Base-by-base conservation (phyloP, 305 asterid species). In the Withania somnifera region DNA sequence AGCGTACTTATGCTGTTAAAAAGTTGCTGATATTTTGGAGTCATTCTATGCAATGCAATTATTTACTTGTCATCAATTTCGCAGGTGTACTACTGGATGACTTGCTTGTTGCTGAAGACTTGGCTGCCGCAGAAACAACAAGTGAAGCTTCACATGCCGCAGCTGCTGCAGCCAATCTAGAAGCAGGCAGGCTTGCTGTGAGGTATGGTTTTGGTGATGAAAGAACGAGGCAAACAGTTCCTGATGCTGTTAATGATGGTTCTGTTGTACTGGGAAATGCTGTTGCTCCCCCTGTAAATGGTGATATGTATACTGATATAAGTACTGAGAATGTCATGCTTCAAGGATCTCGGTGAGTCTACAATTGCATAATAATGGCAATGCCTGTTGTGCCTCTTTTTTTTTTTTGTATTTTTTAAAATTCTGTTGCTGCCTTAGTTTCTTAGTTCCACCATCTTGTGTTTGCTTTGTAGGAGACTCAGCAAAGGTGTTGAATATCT, bases 401-500 rank as follows among this genome's bases (percentile, higher is more conserved):
- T 1, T 26, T 1, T 0, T 24, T 58, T 11, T 36, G 0, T 2
- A 4, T 11, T 0, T 11, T 19, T 20, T 10, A 8, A 57, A 50
- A 3, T 60, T 77, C 51, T 15, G n/a, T 40, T 38, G 60, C 73
- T 56, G 28, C 61, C 42, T 57, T 20, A 14, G 82, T 79, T 50
- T 47, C 61, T 56, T 34, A 68, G 34, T 40, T 68, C 24, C 53
- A 40, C 34, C 54, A 15, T 75, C 52, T 64, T 64, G 26, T 79
- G 56, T 77, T 79, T 87, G 81, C 47, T 77, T 66, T 80, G 57
- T 89, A 92, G 98, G 88, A 95, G 94, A 84, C 88, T 87, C 81
- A 97, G 95, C 91, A 92, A 93, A 89, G 98, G 99, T 82, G 98
- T 92, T 38, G 98, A 97, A 52, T 97, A 95, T 91, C 87, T 97